Conservation (phyloP, 129 eudicot genomes). For the Saussurea involucrata region DNA sequence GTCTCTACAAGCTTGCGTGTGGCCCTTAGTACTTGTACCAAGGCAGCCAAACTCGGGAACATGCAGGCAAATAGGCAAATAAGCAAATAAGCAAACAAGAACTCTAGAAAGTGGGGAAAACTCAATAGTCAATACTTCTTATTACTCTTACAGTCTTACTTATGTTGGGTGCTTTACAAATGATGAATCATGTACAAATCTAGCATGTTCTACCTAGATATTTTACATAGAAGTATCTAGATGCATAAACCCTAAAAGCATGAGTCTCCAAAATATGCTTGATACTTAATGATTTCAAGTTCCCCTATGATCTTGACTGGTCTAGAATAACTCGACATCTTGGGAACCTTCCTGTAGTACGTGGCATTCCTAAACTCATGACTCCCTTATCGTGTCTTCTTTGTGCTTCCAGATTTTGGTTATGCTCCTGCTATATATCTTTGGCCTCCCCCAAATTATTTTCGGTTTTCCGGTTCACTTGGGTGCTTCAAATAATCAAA, state of each 20-base stretch:
- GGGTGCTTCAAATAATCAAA: not conserved
- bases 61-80: not conserved
- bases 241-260: not conserved
- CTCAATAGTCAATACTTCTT: not conserved
- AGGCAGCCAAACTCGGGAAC: not conserved
- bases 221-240: not conserved
- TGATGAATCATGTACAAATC: not conserved
- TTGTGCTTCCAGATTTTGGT: not conserved
- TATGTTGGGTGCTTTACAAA: not conserved
- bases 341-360: not conserved
- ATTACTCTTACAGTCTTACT: not conserved
- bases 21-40: not conserved
- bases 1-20: not conserved
- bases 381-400: not conserved
- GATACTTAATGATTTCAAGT: not conserved
- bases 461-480: not conserved
- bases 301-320: not conserved
- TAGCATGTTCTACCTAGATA: not conserved
- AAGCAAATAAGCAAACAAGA: not conserved
- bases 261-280: not conserved
- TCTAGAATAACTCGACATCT: not conserved
- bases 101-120: not conserved
- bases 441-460: not conserved
- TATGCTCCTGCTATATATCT: not conserved
- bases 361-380: not conserved